These are phyloP conservation scores for Colletotrichum trifolii DNA, from an alignment of 2,329 filamentous ascomycete genomes.

Conservation along the genomic window DNA sequence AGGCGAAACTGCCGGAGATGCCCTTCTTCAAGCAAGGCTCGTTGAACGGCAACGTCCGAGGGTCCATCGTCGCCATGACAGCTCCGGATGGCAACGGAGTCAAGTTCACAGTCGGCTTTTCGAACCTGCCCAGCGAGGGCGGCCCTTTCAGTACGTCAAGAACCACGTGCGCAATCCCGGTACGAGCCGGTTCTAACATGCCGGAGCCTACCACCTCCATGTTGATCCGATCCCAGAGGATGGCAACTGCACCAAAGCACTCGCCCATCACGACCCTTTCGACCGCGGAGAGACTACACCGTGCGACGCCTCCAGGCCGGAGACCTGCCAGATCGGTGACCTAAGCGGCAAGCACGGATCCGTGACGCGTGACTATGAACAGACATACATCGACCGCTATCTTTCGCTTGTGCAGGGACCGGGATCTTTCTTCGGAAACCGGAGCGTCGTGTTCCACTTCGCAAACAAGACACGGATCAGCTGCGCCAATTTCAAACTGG, in stretches of 20 bases:
- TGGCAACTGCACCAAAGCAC: conserved; percentile 77
- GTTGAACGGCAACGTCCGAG: conserved; percentile 64
- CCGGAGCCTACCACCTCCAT: conserved; percentile 79
- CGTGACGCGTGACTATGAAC: conserved; percentile 61
- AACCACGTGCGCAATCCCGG: neutral
- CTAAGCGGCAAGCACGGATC: conserved; percentile 79
- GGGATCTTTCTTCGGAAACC: conserved; percentile 72
- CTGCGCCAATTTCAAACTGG: conserved; percentile 69
- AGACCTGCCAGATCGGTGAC: conserved; percentile 81
- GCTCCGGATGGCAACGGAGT: conserved; percentile 65
- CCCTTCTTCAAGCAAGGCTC: no score
- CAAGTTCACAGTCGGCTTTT: conserved; percentile 64
- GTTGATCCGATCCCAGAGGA: conserved; percentile 69
- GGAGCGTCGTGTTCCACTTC: conserved; percentile 73
- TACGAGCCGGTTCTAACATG: conserved; percentile 17
- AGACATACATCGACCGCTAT: conserved; percentile 66
- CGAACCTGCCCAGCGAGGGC: conserved; percentile 66
- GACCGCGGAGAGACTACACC: conserved; percentile 68
- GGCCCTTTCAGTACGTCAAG: conserved; percentile 69
- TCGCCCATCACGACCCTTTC: conserved; percentile 78
- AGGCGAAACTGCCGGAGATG: no score
- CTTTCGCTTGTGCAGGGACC: conserved; percentile 63
- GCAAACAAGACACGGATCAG: conserved; percentile 72
- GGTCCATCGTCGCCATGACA: conserved; percentile 59
- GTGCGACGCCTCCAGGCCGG: conserved; percentile 67